Percentiles rank a stretch among this genome's conserved stretches.
phyloP scores from a whole-genome alignment of 2,329 filamentous ascomycete genomes.

The Pseudogymnoascus pannorum region DNA sequence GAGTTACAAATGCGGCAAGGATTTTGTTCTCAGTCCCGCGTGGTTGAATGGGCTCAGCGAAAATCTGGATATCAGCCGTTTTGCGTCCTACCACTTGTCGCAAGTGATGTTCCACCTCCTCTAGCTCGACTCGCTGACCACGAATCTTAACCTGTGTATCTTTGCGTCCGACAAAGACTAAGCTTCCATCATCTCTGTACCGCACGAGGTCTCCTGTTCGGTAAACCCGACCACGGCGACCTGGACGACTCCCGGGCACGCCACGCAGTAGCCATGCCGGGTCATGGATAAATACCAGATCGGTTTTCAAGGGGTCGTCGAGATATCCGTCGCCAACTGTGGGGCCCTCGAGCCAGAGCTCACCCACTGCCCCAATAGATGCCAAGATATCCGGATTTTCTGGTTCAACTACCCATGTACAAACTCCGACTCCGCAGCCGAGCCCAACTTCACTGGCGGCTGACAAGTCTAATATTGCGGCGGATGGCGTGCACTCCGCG shows the following conservation, averaged over 20 bases:
- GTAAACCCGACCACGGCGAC: slow-evolving; percentile 18
- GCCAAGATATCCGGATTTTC: slow-evolving; percentile 30
- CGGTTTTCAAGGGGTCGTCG: slow-evolving; percentile 30
- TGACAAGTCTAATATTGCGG: background rate
- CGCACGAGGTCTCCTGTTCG: slow-evolving; percentile 32
- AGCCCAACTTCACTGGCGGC: background rate
- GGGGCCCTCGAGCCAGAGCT: slow-evolving; percentile 34
- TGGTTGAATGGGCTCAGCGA: background rate
- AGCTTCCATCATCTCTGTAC: slow-evolving; percentile 48
- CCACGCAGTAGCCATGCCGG: slow-evolving; percentile 24
- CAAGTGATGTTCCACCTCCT: slow-evolving; percentile 40
- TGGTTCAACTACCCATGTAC: slow-evolving; percentile 35
- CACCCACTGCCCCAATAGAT: slow-evolving; percentile 30
- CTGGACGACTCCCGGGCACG: background rate
- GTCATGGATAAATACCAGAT: slow-evolving; percentile 29
- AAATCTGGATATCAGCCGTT: background rate
- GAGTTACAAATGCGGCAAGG: background rate
- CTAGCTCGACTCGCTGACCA: slow-evolving; percentile 57
- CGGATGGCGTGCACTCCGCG: slow-evolving; percentile 14
- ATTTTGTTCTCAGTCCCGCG: background rate
- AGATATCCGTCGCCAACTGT: slow-evolving; percentile 34
- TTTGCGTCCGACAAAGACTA: slow-evolving; percentile 54
- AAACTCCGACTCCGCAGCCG: background rate
- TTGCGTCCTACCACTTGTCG: background rate
- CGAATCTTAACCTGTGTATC: slow-evolving; percentile 60